Base-by-base conservation (phyloP, 1,284 basidiomycete genomes). In the Irpex rosettiformis region DNA sequence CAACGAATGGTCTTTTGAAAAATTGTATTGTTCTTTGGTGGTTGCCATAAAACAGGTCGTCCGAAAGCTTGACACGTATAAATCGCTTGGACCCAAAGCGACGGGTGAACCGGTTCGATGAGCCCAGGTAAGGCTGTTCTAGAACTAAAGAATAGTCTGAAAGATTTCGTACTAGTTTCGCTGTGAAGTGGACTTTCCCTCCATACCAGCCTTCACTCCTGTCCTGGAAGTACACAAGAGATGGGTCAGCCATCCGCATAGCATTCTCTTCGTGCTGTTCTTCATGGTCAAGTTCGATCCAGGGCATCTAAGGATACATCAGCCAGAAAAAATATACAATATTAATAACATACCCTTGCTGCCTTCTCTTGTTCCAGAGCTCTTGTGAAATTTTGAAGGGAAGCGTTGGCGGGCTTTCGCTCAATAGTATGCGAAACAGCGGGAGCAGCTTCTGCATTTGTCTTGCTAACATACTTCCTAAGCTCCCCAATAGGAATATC, bases 1-100 rank as follows among this genome's bases (percentile, higher is more conserved):
- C 59, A 24, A 79, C 53, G 24, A 79, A 70, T 1, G 77, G 77
- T 8, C 66, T 62, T 11, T 61, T 43, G 51, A 77, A 71, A 43
- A 70, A 74, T 8, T 61, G 56, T 0, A 75, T 61, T 10, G 59
- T 56, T 0, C 59, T 33, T 0, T 64, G 58, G 1, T 54, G 40
- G 0, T 55, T 40, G 43, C 64, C 61, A 5, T 69, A 52, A 0
- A 67, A 25, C 4, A 69, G 64, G 11, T 65, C 57, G 1, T 69
- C 63, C 0, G 3, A 28, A 5, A 78, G 61, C 5, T 66, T 68
- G 16, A 79, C 64, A 2, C 74, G 68, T 1, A 80, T 55, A 21
- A 81, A 66, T 1, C 66, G 65, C 6, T 66, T 63, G 1, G 78
- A 79, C 1, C 79, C 79, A 55, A 75, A 79, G 1, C 73, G 68